Evolutionary conservation across 352 stramenopile genomes (phyloP), one percentile per base, ranked within the genome.

Genomic region (Phytophthora colocasiae): DNA sequence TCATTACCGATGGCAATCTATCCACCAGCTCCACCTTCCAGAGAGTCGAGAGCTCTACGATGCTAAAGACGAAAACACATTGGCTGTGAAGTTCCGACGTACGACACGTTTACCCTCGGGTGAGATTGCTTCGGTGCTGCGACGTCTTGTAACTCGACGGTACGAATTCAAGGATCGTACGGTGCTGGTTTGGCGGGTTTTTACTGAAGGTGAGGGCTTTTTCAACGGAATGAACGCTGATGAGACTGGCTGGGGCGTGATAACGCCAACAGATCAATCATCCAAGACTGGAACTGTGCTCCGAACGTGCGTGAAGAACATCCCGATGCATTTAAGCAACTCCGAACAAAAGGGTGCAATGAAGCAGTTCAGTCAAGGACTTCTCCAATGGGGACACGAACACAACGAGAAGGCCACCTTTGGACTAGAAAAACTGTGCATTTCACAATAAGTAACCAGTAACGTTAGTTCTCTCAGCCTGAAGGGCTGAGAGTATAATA

Each of bases 231-330:
- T 66, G 43, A 32, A 71, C 24, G 49, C 63, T 11, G 41, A 66
- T 19, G 62, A 71, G 22, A 71, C 63, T 11, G 63, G 62, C 3
- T 71, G 63, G 63, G 7, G 63, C 27, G 63, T 71, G 6, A 49
- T 43, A 11, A 70, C 46, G 9, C 26, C 59, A 3, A 22, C 29
- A 1, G 12, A 11, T 5, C 11, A 15, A 24, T 10, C 44, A 2
- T 15, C 31, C 11, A 59, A 41, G 24, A n/a, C 15, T 2, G 55
- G 36, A 46, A 61, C 48, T 15, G 40, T 71, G 6, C 14, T 71
- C 2, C 24, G 48, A 61, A 56, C 49, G 2, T 71, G 56, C 9
- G 41, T 66, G 2, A 56, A 26, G 22, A 51, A 71, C n/a, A 40
- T 27, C 6, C 63, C 55, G 0, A 66, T 71, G 55, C 32, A 66